These are phyloP conservation scores for Blastomyces gilchristii DNA, from an alignment of 2,329 filamentous ascomycete species.

Conservation along the genomic window DNA sequence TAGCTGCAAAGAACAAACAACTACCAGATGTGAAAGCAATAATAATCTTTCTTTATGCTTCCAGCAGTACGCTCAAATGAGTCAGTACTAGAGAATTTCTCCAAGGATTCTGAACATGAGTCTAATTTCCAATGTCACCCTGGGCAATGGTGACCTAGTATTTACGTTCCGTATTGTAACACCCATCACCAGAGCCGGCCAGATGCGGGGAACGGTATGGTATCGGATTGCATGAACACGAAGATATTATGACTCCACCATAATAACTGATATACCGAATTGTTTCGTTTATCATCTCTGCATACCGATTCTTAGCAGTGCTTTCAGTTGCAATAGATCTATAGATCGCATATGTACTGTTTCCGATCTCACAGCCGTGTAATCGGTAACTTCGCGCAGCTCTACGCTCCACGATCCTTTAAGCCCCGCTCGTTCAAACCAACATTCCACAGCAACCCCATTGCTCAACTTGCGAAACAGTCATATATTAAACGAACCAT, in stretches of 20 bases:
- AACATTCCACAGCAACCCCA: neutral
- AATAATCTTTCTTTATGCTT: neutral
- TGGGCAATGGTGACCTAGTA: no score
- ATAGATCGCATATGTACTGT: constrained; percentile 9
- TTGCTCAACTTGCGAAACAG: constrained; percentile 13
- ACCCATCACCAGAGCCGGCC: neutral
- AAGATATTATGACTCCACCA: neutral
- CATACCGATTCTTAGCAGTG: neutral
- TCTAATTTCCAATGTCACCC: no score
- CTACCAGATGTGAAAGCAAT: neutral
- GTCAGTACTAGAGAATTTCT: neutral
- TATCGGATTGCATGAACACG: no score
- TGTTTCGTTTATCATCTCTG: neutral
- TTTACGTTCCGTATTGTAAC: neutral
- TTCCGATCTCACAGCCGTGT: constrained; percentile 9
- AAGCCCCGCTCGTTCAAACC: neutral
- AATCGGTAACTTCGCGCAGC: constrained; percentile 5
- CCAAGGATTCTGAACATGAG: neutral
- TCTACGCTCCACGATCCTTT: neutral
- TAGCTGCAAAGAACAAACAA: neutral
- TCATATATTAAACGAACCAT: constrained; percentile 39
- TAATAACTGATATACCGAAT: neutral
- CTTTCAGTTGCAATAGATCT: neutral
- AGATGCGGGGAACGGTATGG: neutral
- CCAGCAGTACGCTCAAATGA: neutral